Evolutionary conservation across 169 alveolate genomes (phyloP), one percentile per base, ranked within the genome.

Genomic region (Plasmodium cynomolgi): DNA sequence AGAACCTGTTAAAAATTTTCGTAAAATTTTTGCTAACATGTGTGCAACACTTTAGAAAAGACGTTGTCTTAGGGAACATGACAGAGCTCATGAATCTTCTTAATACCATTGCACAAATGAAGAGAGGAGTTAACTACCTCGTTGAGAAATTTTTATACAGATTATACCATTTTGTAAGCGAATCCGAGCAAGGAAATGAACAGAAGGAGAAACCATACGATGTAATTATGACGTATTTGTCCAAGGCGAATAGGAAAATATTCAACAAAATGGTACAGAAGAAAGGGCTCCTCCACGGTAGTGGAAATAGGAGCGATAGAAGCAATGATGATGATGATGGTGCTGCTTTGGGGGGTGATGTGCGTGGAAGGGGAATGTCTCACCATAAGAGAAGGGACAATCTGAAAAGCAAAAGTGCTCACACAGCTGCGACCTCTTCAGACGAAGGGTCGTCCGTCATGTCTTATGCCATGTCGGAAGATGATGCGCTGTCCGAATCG

Each of bases 21-120:
- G n/a, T 91, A 71, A 91, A 91, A 81, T 91, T 81, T 91, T 39
- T 91, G 23, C 62, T 91, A 7, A 20, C 84, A 1, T 81, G 95
- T 56, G 62, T 81, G 31, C 8, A 79, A 62, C 31, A 23, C 17
- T 88, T 88, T 77, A 88, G 50, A 39, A 58, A 79, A 54, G 62
- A 88, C 9, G 56, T 88, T 62, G 9, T 88, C 39, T n/a, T 88
- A 41, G 72, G 44, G 20, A 79, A 88, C 29, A 79, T 88, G 31
- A 58, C 39, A 6, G 71, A 79, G 37, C 33, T 88, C 37, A 88
- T 50, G 82, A 88, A 88, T 39, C 88, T 88, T 9, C 73, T 88
- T 15, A 79, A 88, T 79, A n/a, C 29, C 50, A 37, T 77, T 41
- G 58, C 83, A 23, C 20, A 79, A 68, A 68, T 68, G 17, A 88